A percentile compares a stretch with the other conserved stretches of the same genome.
phyloP scores from a whole-genome alignment of 805 yeast genomes.

The Myxozyma melibiosi region DNA sequence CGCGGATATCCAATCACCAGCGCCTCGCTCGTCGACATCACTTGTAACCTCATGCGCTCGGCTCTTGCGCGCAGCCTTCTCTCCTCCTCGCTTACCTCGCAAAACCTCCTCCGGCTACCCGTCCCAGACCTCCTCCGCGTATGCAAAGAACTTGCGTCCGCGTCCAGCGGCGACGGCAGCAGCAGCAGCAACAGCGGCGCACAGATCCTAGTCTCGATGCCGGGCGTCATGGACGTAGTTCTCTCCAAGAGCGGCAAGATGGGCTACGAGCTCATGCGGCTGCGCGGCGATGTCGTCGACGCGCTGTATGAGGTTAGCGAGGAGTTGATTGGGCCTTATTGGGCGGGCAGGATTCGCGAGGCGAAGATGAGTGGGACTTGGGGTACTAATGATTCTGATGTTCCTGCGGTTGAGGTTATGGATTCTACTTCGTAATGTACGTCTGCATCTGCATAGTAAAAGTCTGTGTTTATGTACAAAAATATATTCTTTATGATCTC shows the following conservation, averaged over 20 bases:
- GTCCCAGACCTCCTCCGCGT: constrained; percentile 28
- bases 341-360: constrained; percentile 25
- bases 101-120: constrained; percentile 20
- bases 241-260: constrained; percentile 19
- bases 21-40: constrained; percentile 12
- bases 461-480: neutral
- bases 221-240: constrained; percentile 32
- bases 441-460: neutral
- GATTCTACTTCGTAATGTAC: constrained; percentile 20
- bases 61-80: constrained; percentile 10
- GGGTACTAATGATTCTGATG: constrained; percentile 17
- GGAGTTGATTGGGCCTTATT: constrained; percentile 28
- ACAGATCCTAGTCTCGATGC: constrained; percentile 22
- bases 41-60: constrained; percentile 15
- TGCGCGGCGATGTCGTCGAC: constrained; percentile 29
- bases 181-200: no score
- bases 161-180: no score
- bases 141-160: constrained; percentile 22
- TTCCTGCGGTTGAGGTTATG: constrained; percentile 27
- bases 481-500: neutral
- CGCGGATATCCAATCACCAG: constrained; percentile 18
- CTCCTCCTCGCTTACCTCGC: constrained; percentile 15
- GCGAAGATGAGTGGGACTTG: constrained; percentile 23
- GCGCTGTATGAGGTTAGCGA: constrained; percentile 15
- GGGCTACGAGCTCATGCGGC: constrained; percentile 22